Conservation (phyloP, 257 asterid genomes). For the Solanum medicagineum region DNA sequence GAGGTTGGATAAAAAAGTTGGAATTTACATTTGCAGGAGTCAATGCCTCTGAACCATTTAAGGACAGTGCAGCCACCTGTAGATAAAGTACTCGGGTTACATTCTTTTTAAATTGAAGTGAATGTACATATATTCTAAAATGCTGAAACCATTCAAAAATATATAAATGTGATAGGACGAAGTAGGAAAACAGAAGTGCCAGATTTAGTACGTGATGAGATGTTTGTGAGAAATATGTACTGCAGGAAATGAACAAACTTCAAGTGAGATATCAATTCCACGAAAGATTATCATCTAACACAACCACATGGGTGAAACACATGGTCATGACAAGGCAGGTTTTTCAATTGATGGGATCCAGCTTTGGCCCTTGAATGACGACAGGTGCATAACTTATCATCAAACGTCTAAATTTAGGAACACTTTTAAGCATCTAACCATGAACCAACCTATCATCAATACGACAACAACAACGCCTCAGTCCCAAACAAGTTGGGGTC, state of each 20-base stretch:
- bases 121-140: neutral
- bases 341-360: neutral
- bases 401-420: neutral
- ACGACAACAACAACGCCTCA: neutral
- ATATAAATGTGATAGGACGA: neutral
- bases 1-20: conserved; percentile 5
- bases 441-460: neutral
- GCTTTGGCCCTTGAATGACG: neutral
- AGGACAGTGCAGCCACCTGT: conserved; percentile 8
- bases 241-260: neutral
- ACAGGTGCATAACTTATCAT: neutral
- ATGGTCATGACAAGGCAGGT: neutral
- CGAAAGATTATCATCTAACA: neutral
- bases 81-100: neutral
- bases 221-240: neutral
- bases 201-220: neutral
- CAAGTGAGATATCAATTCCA: neutral
- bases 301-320: neutral
- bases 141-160: neutral
- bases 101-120: neutral
- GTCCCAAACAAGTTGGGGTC: neutral
- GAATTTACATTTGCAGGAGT: conserved; percentile 1
- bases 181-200: neutral
- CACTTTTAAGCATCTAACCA: neutral
- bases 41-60: neutral